These are phyloP conservation scores for Nepenthes mirabilis DNA, from an alignment of 148 eudicot genomes.

Conservation along the genomic window DNA sequence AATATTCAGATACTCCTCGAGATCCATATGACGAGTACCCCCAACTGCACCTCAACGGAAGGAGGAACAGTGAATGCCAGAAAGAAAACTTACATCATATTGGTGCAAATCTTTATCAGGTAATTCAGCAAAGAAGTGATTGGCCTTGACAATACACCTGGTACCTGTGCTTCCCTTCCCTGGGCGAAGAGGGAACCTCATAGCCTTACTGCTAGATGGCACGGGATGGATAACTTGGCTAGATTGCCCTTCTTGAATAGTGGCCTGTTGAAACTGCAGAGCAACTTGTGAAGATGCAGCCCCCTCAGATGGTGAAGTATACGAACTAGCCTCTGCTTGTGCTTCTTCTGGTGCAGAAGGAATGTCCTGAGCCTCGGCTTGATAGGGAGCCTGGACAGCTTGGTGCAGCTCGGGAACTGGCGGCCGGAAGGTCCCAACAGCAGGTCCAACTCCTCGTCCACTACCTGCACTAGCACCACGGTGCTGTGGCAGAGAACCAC, in stretches of 20 bases:
- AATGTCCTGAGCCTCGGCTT: conserved; percentile 34
- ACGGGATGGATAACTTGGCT: conserved; percentile 53
- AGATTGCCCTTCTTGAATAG: conserved; percentile 33
- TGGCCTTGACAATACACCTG: conserved; percentile 77
- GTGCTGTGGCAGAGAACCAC: conserved; percentile 50
- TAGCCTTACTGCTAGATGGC: conserved; percentile 64
- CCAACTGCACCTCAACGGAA: neutral
- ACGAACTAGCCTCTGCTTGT: conserved; percentile 33
- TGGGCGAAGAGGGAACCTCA: conserved; percentile 85
- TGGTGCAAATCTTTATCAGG: conserved; percentile 95
- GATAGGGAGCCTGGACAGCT: conserved; percentile 70
- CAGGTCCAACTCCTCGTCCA: conserved; percentile 32
- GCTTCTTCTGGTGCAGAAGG: conserved; percentile 32
- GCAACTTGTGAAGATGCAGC: conserved; percentile 26
- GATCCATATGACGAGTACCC: neutral
- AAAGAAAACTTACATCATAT: conserved; percentile 51
- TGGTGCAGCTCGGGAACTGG: conserved; percentile 97
- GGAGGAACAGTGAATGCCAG: neutral
- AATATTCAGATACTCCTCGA: neutral
- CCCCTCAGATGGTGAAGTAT: conserved; percentile 18
- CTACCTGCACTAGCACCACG: conserved; percentile 34
- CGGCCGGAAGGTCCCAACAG: conserved; percentile 46
- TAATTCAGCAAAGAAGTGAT: conserved; percentile 84
- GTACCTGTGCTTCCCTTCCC: conserved; percentile 69
- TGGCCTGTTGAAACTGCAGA: conserved; percentile 37